A percentile compares a stretch with the other conserved stretches of the same genome.
Conservation (phyloP, 2,329 filamentous ascomycete species). For the Chaetomium olivaceum region DNA sequence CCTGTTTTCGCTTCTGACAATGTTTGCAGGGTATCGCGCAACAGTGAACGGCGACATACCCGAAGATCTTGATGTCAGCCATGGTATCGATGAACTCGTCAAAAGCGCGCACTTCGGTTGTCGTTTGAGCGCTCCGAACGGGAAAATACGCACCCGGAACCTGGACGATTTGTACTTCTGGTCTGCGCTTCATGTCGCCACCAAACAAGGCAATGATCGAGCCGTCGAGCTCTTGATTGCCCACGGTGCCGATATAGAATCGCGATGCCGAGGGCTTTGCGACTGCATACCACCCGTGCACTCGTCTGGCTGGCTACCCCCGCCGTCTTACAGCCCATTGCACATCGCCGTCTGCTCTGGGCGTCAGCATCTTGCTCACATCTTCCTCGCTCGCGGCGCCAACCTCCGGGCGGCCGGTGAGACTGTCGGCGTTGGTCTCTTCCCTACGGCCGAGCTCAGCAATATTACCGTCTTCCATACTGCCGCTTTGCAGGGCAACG, state of each 20-base stretch:
- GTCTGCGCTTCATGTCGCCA: conserved; percentile 12
- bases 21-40: conserved; percentile 2
- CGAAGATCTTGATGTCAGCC: background rate
- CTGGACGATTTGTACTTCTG: background rate
- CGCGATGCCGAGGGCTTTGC: conserved; percentile 5
- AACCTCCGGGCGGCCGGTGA: background rate
- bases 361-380: background rate
- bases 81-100: background rate
- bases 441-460: too few species aligned
- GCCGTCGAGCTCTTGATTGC: conserved; percentile 3
- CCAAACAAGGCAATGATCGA: background rate
- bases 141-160: background rate
- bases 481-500: conserved; percentile 10
- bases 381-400: conserved; percentile 2
- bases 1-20: background rate
- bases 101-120: background rate
- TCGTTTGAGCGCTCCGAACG: too few species aligned
- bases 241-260: conserved; percentile 1
- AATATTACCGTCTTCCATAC: conserved; percentile 8
- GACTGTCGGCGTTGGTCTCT: background rate
- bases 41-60: conserved; percentile 5
- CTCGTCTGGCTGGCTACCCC: background rate
- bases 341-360: conserved; percentile 13
- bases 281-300: background rate
- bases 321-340: conserved; percentile 2